Percentiles rank a stretch among this genome's conserved stretches.
phyloP scores from a whole-genome alignment of 768 basidiomycete genomes.

The Boletus coccyginus region DNA sequence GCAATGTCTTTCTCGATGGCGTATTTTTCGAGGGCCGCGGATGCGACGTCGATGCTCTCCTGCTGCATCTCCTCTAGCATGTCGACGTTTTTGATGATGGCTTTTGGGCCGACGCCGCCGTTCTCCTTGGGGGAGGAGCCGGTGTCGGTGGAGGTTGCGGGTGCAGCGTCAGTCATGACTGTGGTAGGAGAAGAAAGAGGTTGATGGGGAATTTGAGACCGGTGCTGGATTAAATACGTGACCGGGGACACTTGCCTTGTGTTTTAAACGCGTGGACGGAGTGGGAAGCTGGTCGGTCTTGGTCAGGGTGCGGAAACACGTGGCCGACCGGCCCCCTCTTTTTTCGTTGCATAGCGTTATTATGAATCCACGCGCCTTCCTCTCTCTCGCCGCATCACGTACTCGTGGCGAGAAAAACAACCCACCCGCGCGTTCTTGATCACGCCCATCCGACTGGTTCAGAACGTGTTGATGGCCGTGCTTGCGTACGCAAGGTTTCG shows the following conservation, averaged over 20 bases:
- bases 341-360: neutral
- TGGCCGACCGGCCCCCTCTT: neutral
- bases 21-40: slow-evolving; percentile 83
- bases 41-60: slow-evolving; percentile 86
- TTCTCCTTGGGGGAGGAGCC: slow-evolving; percentile 41
- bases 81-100: slow-evolving; percentile 95
- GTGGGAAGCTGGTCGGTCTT: slow-evolving; percentile 12
- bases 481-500: slow-evolving; percentile 2
- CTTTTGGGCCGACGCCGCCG: slow-evolving; percentile 55
- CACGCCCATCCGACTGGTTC: slow-evolving; percentile 1
- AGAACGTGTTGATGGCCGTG: slow-evolving; percentile 1
- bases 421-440: neutral
- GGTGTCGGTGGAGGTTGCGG: slow-evolving; percentile 55
- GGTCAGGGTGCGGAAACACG: slow-evolving; percentile 21
- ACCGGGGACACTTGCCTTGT: slow-evolving; percentile 23
- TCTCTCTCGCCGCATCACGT: neutral
- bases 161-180: slow-evolving; percentile 58
- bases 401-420: neutral
- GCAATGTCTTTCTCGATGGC: slow-evolving; percentile 98
- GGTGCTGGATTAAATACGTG: slow-evolving; percentile 27
- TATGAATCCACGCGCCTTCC: slow-evolving; percentile 1
- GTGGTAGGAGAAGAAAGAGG: neutral
- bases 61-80: slow-evolving; percentile 98
- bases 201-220: neutral
- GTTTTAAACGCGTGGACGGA: slow-evolving; percentile 15